A percentile compares a stretch with the other conserved stretches of the same genome.
Conservation (phyloP, 2,329 filamentous ascomycete genomes). For the Fusarium penzigii region DNA sequence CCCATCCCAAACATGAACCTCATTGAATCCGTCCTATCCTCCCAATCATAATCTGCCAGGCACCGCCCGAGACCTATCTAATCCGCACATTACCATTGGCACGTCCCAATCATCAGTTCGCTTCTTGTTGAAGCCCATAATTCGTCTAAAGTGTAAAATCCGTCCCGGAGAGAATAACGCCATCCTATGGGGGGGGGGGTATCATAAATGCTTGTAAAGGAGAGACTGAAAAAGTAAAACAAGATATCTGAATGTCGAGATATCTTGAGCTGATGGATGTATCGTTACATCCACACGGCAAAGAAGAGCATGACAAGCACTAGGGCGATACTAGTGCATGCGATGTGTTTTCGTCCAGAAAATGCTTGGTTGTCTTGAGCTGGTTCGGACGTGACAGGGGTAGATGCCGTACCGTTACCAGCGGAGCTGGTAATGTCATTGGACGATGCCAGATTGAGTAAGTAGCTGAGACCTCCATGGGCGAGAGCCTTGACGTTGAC, state of each 20-base stretch:
- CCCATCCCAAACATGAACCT: not conserved
- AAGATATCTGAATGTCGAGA: not conserved
- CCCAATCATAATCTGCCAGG: not conserved
- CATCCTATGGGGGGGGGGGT: conserved; percentile 27
- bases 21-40: not conserved
- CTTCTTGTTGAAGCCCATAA: conserved; percentile 3
- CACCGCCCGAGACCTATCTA: not conserved
- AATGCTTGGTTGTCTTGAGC: conserved; percentile 65
- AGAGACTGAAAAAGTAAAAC: conserved; percentile 7
- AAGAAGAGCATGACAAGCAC: conserved; percentile 32
- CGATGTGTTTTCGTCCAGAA: conserved; percentile 29
- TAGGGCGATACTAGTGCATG: conserved; percentile 30
- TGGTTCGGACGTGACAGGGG: conserved; percentile 77
- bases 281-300: conserved; percentile 28
- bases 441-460: conserved; percentile 79
- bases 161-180: conserved; percentile 23
- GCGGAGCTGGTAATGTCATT: conserved; percentile 82
- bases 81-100: not conserved
- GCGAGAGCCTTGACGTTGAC: conserved; percentile 80
- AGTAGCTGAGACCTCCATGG: conserved; percentile 79
- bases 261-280: not conserved
- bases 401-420: conserved; percentile 83
- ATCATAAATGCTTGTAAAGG: conserved; percentile 24
- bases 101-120: conserved; percentile 5
- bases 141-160: not conserved